phyloP scores from a whole-genome alignment of 352 stramenopile species.

The Pythium monospermum region DNA sequence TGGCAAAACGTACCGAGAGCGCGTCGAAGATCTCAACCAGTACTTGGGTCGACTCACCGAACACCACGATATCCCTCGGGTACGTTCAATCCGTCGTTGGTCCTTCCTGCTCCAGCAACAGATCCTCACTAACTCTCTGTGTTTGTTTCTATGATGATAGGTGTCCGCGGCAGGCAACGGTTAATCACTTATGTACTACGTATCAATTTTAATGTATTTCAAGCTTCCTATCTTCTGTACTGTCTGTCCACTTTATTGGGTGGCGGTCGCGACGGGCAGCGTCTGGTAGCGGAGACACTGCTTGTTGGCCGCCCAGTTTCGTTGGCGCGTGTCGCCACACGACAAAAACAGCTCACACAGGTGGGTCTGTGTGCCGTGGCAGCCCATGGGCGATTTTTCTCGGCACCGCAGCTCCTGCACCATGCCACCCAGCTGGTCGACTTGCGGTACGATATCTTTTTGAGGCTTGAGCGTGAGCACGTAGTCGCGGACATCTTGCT shows the following conservation, averaged over 20 bases:
- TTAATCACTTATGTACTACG: too few relatives aligned
- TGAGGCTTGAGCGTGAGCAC: slow-evolving; percentile 82
- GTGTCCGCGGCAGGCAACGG: slow-evolving; percentile 89
- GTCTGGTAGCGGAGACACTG: slow-evolving; percentile 71
- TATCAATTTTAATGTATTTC: too few relatives aligned
- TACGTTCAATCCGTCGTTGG: slow-evolving; percentile 32
- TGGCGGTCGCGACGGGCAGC: too few relatives aligned
- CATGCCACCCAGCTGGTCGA: slow-evolving; percentile 78
- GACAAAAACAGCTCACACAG: slow-evolving; percentile 80
- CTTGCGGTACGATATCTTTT: slow-evolving; percentile 72
- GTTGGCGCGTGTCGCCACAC: slow-evolving; percentile 70
- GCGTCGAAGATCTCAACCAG: slow-evolving; percentile 96
- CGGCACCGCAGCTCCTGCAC: slow-evolving; percentile 86
- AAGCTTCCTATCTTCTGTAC: too few relatives aligned
- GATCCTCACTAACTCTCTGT: not conserved
- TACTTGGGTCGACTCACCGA: slow-evolving; percentile 94
- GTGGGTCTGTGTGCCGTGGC: slow-evolving; percentile 81
- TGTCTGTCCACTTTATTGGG: too few relatives aligned
- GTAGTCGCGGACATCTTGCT: slow-evolving; percentile 78
- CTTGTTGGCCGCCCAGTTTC: slow-evolving; percentile 68
- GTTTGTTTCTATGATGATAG: slow-evolving; percentile 17
- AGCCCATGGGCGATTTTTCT: slow-evolving; percentile 64
- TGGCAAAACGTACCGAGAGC: slow-evolving; percentile 86
- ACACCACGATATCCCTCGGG: slow-evolving; percentile 97
- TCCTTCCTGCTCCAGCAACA: not conserved